Evolutionary conservation across 306 rosid genomes (phyloP).

Genomic region (Trifolium repens): DNA sequence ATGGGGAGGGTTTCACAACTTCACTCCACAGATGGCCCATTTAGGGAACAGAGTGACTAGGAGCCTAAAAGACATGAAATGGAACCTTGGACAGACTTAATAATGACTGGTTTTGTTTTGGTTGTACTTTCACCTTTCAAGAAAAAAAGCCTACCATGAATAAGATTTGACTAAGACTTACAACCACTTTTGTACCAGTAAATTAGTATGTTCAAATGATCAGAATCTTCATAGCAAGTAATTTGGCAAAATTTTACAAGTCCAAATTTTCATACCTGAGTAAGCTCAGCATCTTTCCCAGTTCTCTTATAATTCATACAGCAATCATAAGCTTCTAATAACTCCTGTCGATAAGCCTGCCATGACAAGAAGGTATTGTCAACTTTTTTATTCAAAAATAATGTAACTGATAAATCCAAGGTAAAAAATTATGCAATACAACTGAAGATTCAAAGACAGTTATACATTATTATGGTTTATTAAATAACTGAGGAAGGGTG

Average conservation of each 20-base stretch:
- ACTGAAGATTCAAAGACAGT: constrained; percentile 12
- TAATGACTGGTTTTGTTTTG: background rate
- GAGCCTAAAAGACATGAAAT: background rate
- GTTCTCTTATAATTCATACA: constrained; percentile 90
- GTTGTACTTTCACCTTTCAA: constrained; percentile 3
- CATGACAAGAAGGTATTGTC: constrained; percentile 29
- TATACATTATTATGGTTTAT: constrained; percentile 26
- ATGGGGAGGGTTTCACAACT: too few relatives aligned
- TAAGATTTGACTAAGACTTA: constrained; percentile 4
- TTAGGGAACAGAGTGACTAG: background rate
- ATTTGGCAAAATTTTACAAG: constrained; percentile 30
- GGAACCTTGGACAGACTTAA: background rate
- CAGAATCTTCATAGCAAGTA: constrained; percentile 29
- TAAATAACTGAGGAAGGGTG: constrained; percentile 1
- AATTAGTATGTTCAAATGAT: background rate
- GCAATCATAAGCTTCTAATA: constrained; percentile 89
- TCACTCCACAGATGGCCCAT: background rate
- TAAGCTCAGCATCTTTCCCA: constrained; percentile 98
- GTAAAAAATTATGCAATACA: constrained; percentile 9
- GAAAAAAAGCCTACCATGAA: background rate
- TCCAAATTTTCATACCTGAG: constrained; percentile 67
- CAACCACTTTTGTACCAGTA: constrained; percentile 1
- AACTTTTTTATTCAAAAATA: background rate
- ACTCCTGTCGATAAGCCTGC: constrained; percentile 88
- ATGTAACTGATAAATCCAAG: background rate